A percentile compares a stretch with the other conserved stretches of the same genome.
Evolutionary conservation across 192 early-diverging fungal species (phyloP).

Genomic region (Martensiomyces pterosporus): DNA sequence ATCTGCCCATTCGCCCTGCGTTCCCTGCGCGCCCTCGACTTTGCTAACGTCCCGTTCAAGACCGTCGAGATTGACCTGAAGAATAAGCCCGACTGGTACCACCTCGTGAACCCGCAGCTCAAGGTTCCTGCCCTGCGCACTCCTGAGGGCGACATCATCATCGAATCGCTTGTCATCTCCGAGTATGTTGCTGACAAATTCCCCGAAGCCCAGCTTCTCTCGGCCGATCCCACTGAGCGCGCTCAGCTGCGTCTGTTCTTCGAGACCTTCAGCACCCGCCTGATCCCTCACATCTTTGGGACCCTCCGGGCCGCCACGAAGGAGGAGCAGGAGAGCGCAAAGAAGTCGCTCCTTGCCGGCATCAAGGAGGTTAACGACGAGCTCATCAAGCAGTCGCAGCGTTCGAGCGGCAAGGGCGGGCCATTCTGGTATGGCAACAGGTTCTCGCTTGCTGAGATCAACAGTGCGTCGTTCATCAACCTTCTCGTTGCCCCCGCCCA

Average conservation of each 20-base stretch:
- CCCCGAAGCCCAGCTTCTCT: slow-evolving; percentile 49
- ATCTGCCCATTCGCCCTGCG: slow-evolving; percentile 73
- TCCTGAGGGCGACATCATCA: slow-evolving; percentile 54
- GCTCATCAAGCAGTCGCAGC: slow-evolving; percentile 25
- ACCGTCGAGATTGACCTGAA: slow-evolving; percentile 60
- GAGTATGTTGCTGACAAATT: slow-evolving; percentile 63
- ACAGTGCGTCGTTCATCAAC: slow-evolving; percentile 3
- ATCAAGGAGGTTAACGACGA: slow-evolving; percentile 15
- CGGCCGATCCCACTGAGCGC: slow-evolving; percentile 20
- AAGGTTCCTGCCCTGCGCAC: slow-evolving; percentile 63
- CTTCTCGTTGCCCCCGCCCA: neutral
- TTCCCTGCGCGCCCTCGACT: slow-evolving; percentile 57
- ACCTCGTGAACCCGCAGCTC: slow-evolving; percentile 62
- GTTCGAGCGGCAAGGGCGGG: slow-evolving; percentile 3
- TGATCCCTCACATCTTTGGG: slow-evolving; percentile 17
- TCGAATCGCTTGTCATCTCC: slow-evolving; percentile 63
- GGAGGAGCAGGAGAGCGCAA: slow-evolving; percentile 19
- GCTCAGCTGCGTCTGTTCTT: slow-evolving; percentile 45
- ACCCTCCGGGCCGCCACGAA: slow-evolving; percentile 1
- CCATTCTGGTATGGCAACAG: slow-evolving; percentile 2
- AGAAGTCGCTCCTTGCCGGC: slow-evolving; percentile 9
- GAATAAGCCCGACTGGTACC: slow-evolving; percentile 62
- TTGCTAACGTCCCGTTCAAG: slow-evolving; percentile 51
- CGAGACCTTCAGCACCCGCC: slow-evolving; percentile 13
- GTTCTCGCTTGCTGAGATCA: slow-evolving; percentile 7